Evolutionary conservation across 2,329 filamentous ascomycete genomes (phyloP).

Genomic region (Teratosphaeria viscida): DNA sequence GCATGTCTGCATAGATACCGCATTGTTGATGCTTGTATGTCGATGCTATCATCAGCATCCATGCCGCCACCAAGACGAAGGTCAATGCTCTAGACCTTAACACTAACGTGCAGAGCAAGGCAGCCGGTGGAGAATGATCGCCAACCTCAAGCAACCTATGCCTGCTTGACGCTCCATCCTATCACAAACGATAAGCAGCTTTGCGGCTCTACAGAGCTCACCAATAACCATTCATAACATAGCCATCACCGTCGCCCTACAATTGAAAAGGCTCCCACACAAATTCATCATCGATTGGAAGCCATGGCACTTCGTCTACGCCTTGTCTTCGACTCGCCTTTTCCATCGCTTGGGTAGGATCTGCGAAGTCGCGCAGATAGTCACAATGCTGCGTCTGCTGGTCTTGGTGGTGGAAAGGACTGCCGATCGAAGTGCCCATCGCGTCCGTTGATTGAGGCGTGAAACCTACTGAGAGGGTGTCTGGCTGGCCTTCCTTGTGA

Average conservation of each 20-base stretch:
- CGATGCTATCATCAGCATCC: no score
- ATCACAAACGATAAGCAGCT: not conserved
- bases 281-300: no score
- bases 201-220: not conserved
- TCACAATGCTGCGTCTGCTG: not conserved
- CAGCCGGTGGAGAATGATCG: not conserved
- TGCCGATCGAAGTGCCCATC: not conserved
- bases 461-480: no score
- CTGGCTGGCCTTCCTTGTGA: no score
- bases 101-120: not conserved
- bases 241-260: not conserved
- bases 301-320: not conserved
- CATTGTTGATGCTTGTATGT: not conserved
- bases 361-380: no score
- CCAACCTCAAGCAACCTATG: not conserved
- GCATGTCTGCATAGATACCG: not conserved
- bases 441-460: not conserved
- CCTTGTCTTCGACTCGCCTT: not conserved
- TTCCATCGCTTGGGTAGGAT: no score
- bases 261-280: no score
- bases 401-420: not conserved
- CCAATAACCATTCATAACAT: not conserved
- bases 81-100: not conserved
- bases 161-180: not conserved
- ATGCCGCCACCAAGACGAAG: not conserved